A percentile compares a stretch with the other conserved stretches of the same genome.
phyloP scores from a whole-genome alignment of 1,139 yeast genomes.

The Schwanniomyces etchellsii region DNA sequence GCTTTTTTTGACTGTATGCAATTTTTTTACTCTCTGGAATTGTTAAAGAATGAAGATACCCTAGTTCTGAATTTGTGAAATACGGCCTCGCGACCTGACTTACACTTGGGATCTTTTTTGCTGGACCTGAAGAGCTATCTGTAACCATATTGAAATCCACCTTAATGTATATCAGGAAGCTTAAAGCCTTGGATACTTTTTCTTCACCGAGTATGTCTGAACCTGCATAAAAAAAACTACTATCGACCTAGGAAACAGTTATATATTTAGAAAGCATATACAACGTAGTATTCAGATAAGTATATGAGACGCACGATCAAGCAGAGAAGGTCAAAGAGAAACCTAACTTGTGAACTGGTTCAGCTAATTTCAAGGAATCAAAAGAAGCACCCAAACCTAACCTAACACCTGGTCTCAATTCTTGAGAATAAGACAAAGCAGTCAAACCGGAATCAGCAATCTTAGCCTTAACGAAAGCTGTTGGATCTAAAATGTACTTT shows the following conservation, averaged over 20 bases:
- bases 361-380: slow-evolving; percentile 93
- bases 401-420: slow-evolving; percentile 94
- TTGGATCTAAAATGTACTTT: slow-evolving; percentile 81
- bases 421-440: slow-evolving; percentile 91
- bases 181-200: not conserved
- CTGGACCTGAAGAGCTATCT: slow-evolving; percentile 1
- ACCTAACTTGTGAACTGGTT: slow-evolving; percentile 98
- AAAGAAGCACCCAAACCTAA: slow-evolving; percentile 97
- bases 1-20: slow-evolving; percentile 46
- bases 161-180: not conserved
- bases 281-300: not conserved
- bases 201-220: not conserved
- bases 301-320: slow-evolving; percentile 41
- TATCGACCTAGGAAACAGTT: not conserved
- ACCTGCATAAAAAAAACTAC: not conserved
- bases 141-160: not conserved
- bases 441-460: slow-evolving; percentile 96
- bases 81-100: slow-evolving; percentile 61
- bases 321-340: slow-evolving; percentile 89
- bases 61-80: slow-evolving; percentile 52
- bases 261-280: not conserved
- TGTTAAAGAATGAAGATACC: slow-evolving; percentile 45
- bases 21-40: slow-evolving; percentile 45
- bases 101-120: slow-evolving; percentile 13
- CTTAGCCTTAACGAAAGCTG: slow-evolving; percentile 94